phyloP scores from a whole-genome alignment of 352 stramenopile species.

The Blastocystis sp. region DNA sequence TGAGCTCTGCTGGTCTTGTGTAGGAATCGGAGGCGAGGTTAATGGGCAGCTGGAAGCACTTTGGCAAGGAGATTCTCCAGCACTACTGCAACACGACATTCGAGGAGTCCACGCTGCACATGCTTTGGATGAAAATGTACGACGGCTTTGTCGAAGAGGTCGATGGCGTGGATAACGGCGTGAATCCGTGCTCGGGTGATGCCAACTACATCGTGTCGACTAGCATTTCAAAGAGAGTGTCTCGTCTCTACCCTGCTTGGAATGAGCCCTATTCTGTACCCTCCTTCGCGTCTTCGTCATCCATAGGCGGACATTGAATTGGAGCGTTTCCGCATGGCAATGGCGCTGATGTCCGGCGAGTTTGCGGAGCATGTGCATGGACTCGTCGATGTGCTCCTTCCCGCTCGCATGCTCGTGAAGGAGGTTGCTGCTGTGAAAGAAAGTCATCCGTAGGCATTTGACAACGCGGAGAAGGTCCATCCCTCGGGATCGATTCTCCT shows the following conservation, averaged over 20 bases:
- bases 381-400: constrained; percentile 29
- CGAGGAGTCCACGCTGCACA: not conserved
- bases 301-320: not conserved
- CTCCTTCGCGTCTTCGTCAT: not conserved
- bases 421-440: not conserved
- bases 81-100: not conserved
- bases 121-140: constrained; percentile 58
- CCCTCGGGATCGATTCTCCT: constrained; percentile 25
- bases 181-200: constrained; percentile 29
- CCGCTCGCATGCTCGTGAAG: constrained; percentile 33
- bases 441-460: constrained; percentile 1
- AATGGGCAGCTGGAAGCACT: constrained; percentile 24
- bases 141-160: constrained; percentile 65
- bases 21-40: not conserved
- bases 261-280: constrained; percentile 34
- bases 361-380: constrained; percentile 22
- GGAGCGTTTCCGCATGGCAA: constrained; percentile 40
- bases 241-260: constrained; percentile 58
- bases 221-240: constrained; percentile 11
- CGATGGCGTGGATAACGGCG: constrained; percentile 71
- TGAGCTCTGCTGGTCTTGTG: constrained; percentile 67
- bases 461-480: not conserved
- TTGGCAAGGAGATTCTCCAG: constrained; percentile 41
- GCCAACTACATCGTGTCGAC: constrained; percentile 53
- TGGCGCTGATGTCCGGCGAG: constrained; percentile 35